Evolutionary conservation across 2,329 filamentous ascomycete genomes (phyloP), one percentile per base, ranked within the genome.

Genomic region (Bisporella sp.): DNA sequence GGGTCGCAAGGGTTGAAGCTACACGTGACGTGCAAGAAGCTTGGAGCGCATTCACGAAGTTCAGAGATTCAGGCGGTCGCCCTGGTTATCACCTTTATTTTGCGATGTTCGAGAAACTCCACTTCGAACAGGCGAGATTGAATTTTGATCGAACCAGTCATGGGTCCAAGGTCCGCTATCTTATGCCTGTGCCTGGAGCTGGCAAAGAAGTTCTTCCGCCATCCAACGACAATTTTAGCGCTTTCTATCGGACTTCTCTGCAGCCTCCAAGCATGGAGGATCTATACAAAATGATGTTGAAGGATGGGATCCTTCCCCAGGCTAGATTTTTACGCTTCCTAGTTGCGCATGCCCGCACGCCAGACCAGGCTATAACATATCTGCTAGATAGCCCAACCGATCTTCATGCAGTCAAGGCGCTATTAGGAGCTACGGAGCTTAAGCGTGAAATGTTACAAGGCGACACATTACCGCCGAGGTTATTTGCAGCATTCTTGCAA

Each of bases 181-280:
- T 50, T 30, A 52, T 72, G 11, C 61, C 79, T 2, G 35, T 37
- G n/a, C 80, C 84, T 5, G 85, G 85, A 9, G 84, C 87, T 57
- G 71, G 70, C 39, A 73, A 67, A 53, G 80, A 84, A 60, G 69
- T 75, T 6, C 67, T 75, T 9, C 72, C 78, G 1, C 73, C 80
- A 21, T 68, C 82, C 21, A 73, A 79, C 49, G 68, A 70, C 65
- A 87, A 74, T 64, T 75, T 74, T 60, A 85, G 73, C 52, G 76
- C 82, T n/a, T 79, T 82, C 49, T 85, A 87, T 51, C 79, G 79
- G 56, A 75, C 80, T 39, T 73, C 79, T n/a, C 69, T 81, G 41
- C 69, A 73, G 11, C 79, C 85, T 1, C 86, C 86, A 2, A 74
- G 71, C 1, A 67, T 82, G 8, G 66, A 73, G 4, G 71, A 77